Conservation (phyloP, 305 asterid species). For the Nicotiana rustica region DNA sequence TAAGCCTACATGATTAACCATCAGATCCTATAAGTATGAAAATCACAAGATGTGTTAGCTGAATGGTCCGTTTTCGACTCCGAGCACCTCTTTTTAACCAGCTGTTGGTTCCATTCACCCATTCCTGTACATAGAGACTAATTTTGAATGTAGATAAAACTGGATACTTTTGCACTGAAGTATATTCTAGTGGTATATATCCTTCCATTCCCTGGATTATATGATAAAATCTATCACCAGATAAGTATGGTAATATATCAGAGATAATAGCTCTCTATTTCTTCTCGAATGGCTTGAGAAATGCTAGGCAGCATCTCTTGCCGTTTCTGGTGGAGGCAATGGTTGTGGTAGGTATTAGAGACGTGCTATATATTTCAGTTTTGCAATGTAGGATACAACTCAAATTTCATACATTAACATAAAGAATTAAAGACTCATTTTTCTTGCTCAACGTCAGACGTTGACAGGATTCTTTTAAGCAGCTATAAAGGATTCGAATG, state of each 20-base stretch:
- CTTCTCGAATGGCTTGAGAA: neutral
- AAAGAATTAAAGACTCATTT: neutral
- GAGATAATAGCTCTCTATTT: neutral
- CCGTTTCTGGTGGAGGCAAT: neutral
- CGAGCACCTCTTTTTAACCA: neutral
- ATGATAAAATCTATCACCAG: neutral
- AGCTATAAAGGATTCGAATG: neutral
- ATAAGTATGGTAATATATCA: neutral
- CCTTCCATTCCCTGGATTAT: too few species aligned
- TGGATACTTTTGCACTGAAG: neutral
- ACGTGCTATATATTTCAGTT: neutral
- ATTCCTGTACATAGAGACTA: neutral
- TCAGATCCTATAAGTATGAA: neutral
- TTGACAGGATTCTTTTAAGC: neutral
- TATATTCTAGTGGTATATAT: too few species aligned
- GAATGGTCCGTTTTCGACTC: conserved; percentile 10
- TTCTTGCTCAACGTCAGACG: neutral
- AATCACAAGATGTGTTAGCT: neutral
- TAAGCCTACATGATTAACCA: neutral
- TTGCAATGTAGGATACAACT: neutral
- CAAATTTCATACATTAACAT: neutral
- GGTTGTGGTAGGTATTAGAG: neutral
- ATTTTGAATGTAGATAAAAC: conserved; percentile 23
- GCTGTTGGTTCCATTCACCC: neutral
- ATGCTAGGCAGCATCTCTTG: neutral